Evolutionary conservation across 2,329 filamentous ascomycete genomes (phyloP).

Genomic region (Fusarium algeriense): DNA sequence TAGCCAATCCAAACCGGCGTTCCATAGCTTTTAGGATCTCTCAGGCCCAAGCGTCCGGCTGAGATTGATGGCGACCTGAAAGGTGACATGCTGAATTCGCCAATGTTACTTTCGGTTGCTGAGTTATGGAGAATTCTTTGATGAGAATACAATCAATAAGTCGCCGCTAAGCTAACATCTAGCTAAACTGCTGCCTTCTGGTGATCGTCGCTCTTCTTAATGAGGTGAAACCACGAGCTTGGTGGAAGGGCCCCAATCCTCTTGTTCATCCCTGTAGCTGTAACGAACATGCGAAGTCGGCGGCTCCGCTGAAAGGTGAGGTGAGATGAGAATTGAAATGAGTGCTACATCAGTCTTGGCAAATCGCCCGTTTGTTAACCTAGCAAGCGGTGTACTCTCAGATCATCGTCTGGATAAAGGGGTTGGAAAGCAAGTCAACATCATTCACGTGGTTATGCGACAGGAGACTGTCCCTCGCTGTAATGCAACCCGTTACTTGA

Average conservation of each 20-base stretch:
- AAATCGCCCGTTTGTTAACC: conserved; percentile 23
- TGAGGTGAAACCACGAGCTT: conserved; percentile 39
- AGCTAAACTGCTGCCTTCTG: conserved; percentile 24
- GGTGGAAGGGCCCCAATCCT: conserved; percentile 25
- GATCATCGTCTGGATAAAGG: conserved; percentile 19
- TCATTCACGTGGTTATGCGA: conserved; percentile 9
- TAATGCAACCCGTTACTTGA: conserved; percentile 11
- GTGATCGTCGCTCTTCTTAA: conserved; percentile 31
- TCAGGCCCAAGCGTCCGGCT: conserved; percentile 27
- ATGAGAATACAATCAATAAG: conserved; percentile 19
- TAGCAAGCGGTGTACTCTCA: conserved; percentile 6
- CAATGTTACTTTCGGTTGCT: conserved; percentile 33
- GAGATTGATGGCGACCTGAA: conserved; percentile 26
- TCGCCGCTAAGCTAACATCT: conserved; percentile 10
- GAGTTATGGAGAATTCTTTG: conserved; percentile 27
- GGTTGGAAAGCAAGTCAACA: conserved; percentile 10
- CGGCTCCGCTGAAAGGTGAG: conserved; percentile 26
- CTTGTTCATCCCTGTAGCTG: conserved; percentile 25
- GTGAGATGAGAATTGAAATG: conserved; percentile 21
- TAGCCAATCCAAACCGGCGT: neutral
- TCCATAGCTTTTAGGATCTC: conserved; percentile 25
- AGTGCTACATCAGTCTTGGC: conserved; percentile 32
- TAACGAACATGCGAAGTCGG: conserved; percentile 16
- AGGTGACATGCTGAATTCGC: conserved; percentile 28
- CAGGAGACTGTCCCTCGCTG: conserved; percentile 13